These are phyloP conservation scores for Clarireedia paspali DNA, from an alignment of 2,329 filamentous ascomycete genomes.

Conservation along the genomic window DNA sequence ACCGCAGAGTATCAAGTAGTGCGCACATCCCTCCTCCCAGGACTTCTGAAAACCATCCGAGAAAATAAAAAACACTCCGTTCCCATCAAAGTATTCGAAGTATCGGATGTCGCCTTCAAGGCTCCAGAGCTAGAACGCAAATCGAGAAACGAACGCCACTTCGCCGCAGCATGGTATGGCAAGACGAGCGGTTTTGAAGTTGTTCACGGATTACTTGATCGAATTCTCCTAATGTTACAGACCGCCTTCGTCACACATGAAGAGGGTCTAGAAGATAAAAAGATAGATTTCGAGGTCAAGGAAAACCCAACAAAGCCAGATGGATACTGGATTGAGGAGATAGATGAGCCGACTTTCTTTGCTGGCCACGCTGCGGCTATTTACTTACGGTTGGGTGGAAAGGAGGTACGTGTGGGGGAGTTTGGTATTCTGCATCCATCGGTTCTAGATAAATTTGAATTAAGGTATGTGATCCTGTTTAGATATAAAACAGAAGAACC, in stretches of 20 bases:
- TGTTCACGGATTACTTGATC: conserved; percentile 88
- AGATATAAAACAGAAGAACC: not conserved
- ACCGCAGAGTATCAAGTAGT: conserved; percentile 91
- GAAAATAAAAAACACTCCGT: conserved; percentile 87
- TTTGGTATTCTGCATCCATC: conserved; percentile 92
- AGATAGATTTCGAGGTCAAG: conserved; percentile 44
- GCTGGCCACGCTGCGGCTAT: conserved; percentile 81
- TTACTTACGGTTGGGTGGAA: conserved; percentile 65
- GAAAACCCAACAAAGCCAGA: conserved; percentile 51
- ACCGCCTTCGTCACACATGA: conserved; percentile 72
- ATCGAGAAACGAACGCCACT: conserved; percentile 87
- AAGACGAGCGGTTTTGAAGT: conserved; percentile 93
- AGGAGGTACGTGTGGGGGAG: conserved; percentile 71
- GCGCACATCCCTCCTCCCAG: conserved; percentile 76
- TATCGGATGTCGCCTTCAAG: conserved; percentile 87
- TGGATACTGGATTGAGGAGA: conserved; percentile 91
- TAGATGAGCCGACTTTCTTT: conserved; percentile 89
- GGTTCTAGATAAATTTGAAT: conserved; percentile 87
- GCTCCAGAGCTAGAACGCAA: conserved; percentile 74
- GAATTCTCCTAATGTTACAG: conserved; percentile 86
- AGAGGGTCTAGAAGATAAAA: conserved; percentile 51
- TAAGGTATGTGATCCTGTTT: conserved; percentile 48
- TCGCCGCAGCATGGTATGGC: conserved; percentile 92
- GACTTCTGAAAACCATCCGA: conserved; percentile 84
- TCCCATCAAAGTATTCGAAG: conserved; percentile 89